Evolutionary conservation across 1,139 yeast genomes (phyloP).

Genomic region (Saccharomyces pastorianus): DNA sequence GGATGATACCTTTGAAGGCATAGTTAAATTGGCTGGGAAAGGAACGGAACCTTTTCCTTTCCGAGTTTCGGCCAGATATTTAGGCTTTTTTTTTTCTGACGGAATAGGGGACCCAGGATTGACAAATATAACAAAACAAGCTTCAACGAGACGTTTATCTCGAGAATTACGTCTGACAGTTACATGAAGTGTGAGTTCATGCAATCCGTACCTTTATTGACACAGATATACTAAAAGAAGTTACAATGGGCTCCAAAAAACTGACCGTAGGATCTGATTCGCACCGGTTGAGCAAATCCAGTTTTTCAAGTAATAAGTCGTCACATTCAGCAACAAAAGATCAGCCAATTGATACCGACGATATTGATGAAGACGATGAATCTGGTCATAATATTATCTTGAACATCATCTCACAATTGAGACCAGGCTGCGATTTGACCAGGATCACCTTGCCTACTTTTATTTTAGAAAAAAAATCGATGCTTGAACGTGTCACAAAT

Average conservation of each 20-base stretch:
- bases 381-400: slow-evolving; percentile 80
- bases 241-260: neutral
- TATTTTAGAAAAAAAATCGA: slow-evolving; percentile 85
- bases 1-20: neutral
- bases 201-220: neutral
- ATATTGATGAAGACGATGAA: slow-evolving; percentile 83
- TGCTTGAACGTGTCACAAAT: slow-evolving; percentile 92
- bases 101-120: neutral
- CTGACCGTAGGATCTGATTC: neutral
- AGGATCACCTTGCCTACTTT: slow-evolving; percentile 92
- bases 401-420: slow-evolving; percentile 81
- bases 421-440: slow-evolving; percentile 87
- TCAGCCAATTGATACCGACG: slow-evolving; percentile 39
- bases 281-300: neutral
- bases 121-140: neutral
- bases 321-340: neutral
- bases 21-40: neutral
- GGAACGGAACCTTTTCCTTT: neutral
- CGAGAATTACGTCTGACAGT: neutral
- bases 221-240: neutral
- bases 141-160: neutral
- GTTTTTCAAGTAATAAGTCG: neutral
- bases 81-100: neutral
- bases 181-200: neutral
- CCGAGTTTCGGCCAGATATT: neutral